These are phyloP conservation scores for Aspergillus clavatus DNA, from an alignment of 2,329 filamentous ascomycete genomes.

Conservation along the genomic window DNA sequence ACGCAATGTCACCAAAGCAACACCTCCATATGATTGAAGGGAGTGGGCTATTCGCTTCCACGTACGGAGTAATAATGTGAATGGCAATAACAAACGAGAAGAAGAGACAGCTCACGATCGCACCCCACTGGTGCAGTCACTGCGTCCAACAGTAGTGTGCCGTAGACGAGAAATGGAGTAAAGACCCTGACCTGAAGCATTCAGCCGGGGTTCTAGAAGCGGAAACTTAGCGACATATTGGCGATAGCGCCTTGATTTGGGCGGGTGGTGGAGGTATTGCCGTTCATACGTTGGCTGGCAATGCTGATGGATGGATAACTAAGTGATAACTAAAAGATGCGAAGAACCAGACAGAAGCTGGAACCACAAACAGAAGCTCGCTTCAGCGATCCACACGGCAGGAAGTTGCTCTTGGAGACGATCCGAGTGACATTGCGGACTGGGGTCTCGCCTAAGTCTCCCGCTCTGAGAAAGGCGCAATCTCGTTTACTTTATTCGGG, in stretches of 20 bases:
- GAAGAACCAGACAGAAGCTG: no score
- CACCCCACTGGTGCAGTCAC: neutral
- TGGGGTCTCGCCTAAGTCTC: constrained; percentile 34
- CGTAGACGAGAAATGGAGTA: neutral
- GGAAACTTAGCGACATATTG: neutral
- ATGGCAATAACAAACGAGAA: neutral
- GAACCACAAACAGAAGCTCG: no score
- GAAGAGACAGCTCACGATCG: neutral
- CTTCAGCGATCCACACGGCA: neutral
- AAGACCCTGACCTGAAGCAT: neutral
- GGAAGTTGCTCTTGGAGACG: neutral
- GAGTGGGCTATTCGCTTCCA: neutral
- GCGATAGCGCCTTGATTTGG: neutral
- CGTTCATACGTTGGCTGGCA: neutral
- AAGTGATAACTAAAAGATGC: no score
- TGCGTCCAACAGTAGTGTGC: neutral
- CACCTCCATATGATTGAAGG: neutral
- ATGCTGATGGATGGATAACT: neutral
- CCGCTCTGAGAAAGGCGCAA: constrained; percentile 33
- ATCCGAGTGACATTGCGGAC: constrained; percentile 8
- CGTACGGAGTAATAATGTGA: neutral
- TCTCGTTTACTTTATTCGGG: constrained; percentile 17
- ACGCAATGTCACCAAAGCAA: neutral
- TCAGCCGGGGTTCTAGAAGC: neutral
- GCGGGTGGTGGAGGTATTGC: neutral